Evolutionary conservation across 257 asterid species (phyloP).

Genomic region (Craterostigma plantagineum): DNA sequence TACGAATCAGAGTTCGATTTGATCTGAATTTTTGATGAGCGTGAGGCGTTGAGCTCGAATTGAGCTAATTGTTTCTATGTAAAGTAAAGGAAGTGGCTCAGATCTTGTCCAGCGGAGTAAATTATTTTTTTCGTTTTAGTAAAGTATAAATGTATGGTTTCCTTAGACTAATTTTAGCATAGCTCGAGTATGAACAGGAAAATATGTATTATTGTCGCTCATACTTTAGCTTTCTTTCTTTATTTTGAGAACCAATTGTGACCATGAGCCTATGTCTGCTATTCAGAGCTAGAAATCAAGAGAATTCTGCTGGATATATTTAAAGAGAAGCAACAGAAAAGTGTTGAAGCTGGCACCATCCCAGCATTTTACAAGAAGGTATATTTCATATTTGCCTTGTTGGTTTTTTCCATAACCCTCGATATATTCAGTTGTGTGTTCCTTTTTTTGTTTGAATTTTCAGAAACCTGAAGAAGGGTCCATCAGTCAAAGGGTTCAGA

Average conservation of each 20-base stretch:
- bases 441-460: slow-evolving; percentile 6
- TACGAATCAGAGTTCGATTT: too few relatives aligned
- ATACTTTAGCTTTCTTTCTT: neutral
- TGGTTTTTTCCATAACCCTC: slow-evolving; percentile 2
- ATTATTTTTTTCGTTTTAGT: too few relatives aligned
- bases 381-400: neutral
- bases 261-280: neutral
- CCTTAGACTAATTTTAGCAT: too few relatives aligned
- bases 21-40: too few relatives aligned
- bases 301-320: slow-evolving; percentile 83
- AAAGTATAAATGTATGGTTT: too few relatives aligned
- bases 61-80: too few relatives aligned
- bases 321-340: slow-evolving; percentile 88
- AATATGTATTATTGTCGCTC: too few relatives aligned
- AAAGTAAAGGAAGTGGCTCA: too few relatives aligned
- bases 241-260: neutral
- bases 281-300: slow-evolving; percentile 85
- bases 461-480: slow-evolving; percentile 99
- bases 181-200: too few relatives aligned
- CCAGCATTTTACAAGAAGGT: slow-evolving; percentile 97
- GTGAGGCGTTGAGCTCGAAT: too few relatives aligned
- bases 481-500: slow-evolving; percentile 90
- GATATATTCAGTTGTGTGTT: slow-evolving; percentile 6
- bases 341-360: slow-evolving; percentile 80
- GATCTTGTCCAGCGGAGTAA: too few relatives aligned